phyloP scores from a whole-genome alignment of 805 yeast genomes.

The Nakazawaea siamensis region DNA sequence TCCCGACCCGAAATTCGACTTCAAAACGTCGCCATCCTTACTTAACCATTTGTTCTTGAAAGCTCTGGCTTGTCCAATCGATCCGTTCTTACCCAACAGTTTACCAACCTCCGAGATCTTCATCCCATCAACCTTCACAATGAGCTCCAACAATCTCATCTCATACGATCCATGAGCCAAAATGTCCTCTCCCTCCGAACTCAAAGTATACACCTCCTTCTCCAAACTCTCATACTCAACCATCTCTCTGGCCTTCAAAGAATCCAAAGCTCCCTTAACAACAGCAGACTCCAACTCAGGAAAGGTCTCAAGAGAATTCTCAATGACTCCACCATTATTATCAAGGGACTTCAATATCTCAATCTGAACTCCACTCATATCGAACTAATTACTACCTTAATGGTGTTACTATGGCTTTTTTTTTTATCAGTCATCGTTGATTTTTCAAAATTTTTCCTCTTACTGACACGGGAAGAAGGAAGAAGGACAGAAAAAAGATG shows the following conservation, averaged over 20 bases:
- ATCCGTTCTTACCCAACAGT: constrained; percentile 76
- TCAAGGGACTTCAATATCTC: constrained; percentile 58
- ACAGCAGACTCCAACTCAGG: constrained; percentile 56
- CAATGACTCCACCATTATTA: constrained; percentile 45
- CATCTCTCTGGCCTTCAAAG: constrained; percentile 80
- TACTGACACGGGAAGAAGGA: neutral
- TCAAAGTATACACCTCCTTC: constrained; percentile 64
- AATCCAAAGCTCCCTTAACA: constrained; percentile 76
- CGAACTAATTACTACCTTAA: too few species aligned
- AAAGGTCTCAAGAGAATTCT: constrained; percentile 62
- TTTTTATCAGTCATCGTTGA: too few species aligned
- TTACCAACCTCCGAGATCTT: constrained; percentile 69
- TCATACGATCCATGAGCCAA: constrained; percentile 85
- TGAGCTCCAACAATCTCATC: constrained; percentile 66
- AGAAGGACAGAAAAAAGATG: neutral
- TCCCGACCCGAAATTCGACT: constrained; percentile 41
- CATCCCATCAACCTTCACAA: constrained; percentile 70
- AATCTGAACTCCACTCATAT: constrained; percentile 70
- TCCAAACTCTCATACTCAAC: constrained; percentile 67
- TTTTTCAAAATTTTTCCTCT: too few species aligned
- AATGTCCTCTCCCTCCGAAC: constrained; percentile 77
- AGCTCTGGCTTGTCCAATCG: constrained; percentile 94
- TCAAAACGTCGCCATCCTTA: constrained; percentile 77
- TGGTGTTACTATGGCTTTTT: too few species aligned
- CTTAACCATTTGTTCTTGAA: constrained; percentile 95